Percentiles rank a stretch among this genome's conserved stretches.
phyloP scores from a whole-genome alignment of 2,329 filamentous ascomycete species.

The Juglanconis sp. region DNA sequence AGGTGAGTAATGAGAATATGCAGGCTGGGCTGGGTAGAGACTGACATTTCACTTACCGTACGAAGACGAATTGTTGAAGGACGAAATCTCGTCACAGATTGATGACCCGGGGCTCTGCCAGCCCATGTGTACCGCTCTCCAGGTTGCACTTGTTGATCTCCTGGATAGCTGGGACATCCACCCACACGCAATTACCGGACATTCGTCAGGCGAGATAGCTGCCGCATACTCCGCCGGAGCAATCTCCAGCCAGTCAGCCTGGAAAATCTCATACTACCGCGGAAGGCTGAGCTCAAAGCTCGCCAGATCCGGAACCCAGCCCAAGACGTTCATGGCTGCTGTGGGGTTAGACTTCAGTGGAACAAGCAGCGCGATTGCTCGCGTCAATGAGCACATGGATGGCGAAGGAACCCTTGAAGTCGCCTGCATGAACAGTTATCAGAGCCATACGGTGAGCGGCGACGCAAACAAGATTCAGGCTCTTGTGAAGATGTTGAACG shows the following conservation, averaged over 20 bases:
- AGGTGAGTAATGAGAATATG: too few relatives aligned
- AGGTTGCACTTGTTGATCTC: slow-evolving; percentile 30
- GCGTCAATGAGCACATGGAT: slow-evolving; percentile 14
- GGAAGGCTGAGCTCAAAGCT: slow-evolving; percentile 25
- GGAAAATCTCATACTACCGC: slow-evolving; percentile 22
- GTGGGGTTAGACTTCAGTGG: slow-evolving; percentile 24
- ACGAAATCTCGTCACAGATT: background rate
- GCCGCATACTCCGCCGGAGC: slow-evolving; percentile 28
- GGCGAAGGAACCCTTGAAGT: slow-evolving; percentile 16
- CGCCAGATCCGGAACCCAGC: slow-evolving; percentile 15
- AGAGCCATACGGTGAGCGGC: slow-evolving; percentile 26
- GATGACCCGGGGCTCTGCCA: slow-evolving; percentile 24
- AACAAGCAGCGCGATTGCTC: slow-evolving; percentile 16
- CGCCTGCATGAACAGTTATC: slow-evolving; percentile 23
- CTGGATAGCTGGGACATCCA: slow-evolving; percentile 24
- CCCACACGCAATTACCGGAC: slow-evolving; percentile 27
- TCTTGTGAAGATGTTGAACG: slow-evolving; percentile 19
- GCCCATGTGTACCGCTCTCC: slow-evolving; percentile 29
- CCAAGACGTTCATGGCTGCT: slow-evolving; percentile 24
- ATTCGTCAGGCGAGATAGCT: slow-evolving; percentile 35
- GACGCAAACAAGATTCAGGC: slow-evolving; percentile 22
- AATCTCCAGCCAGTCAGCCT: slow-evolving; percentile 21
- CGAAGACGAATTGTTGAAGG: slow-evolving; percentile 8
- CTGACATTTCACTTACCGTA: too few relatives aligned
- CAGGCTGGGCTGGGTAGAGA: too few relatives aligned